Percentiles rank a stretch among this genome's conserved stretches.
Evolutionary conservation across 2,329 filamentous ascomycete species (phyloP).

Genomic region (Aspergillus piperis): DNA sequence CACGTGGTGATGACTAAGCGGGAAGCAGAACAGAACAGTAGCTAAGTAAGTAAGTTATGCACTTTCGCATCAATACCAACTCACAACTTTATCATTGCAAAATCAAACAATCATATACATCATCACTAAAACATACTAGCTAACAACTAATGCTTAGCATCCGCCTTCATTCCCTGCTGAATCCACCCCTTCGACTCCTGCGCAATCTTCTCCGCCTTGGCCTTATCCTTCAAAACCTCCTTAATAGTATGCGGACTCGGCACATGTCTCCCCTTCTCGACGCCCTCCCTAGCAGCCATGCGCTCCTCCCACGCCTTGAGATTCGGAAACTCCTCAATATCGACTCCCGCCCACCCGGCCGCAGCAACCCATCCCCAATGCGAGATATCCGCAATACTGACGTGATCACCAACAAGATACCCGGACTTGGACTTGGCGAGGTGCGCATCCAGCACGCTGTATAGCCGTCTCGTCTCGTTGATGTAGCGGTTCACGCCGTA

Average conservation of each 20-base stretch:
- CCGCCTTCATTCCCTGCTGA: conserved; percentile 67
- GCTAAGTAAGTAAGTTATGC: too few relatives aligned
- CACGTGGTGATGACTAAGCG: conserved; percentile 19
- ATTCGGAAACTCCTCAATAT: conserved; percentile 73
- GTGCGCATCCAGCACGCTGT: conserved; percentile 73
- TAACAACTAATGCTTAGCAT: conserved; percentile 44
- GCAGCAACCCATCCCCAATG: conserved; percentile 75
- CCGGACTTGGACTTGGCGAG: conserved; percentile 55
- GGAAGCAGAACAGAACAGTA: background rate
- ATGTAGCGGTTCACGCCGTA: conserved; percentile 81
- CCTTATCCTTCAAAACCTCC: conserved; percentile 59
- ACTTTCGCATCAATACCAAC: too few relatives aligned
- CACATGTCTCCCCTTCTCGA: conserved; percentile 75
- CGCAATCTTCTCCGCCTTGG: conserved; percentile 60
- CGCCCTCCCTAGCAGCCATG: conserved; percentile 67
- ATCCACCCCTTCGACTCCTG: conserved; percentile 63
- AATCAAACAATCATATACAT: too few relatives aligned
- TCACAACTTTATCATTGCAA: too few relatives aligned
- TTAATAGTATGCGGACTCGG: conserved; percentile 64
- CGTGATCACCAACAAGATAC: conserved; percentile 54
- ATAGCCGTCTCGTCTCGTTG: conserved; percentile 82
- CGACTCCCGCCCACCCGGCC: conserved; percentile 62
- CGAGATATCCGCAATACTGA: conserved; percentile 69
- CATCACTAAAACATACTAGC: background rate
- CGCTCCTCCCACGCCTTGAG: conserved; percentile 76